Conservation (phyloP, 768 basidiomycete genomes). For the Sarcomyxa edulis region DNA sequence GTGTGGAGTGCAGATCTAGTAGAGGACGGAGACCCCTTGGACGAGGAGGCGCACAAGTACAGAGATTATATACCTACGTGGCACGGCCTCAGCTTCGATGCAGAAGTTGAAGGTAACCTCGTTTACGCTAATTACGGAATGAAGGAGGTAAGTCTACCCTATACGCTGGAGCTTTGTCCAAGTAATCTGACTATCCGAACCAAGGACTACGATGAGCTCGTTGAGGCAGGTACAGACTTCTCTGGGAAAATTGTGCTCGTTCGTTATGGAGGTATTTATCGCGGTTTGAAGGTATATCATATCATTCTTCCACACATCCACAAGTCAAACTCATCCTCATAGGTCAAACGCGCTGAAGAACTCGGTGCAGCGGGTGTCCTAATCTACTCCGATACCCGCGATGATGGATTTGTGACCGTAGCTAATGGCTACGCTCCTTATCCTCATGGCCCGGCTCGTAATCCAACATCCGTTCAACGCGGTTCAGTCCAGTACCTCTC, state of each 20-base stretch:
- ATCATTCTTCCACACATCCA: conserved; percentile 10
- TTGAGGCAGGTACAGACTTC: conserved; percentile 60
- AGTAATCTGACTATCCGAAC: not conserved
- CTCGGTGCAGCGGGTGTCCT: conserved; percentile 73
- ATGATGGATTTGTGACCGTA: conserved; percentile 75
- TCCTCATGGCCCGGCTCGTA: conserved; percentile 85
- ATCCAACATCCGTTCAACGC: conserved; percentile 78
- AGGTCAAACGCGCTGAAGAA: conserved; percentile 83
- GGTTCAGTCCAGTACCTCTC: conserved; percentile 76
- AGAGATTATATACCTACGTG: conserved; percentile 70
- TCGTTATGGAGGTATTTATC: conserved; percentile 73
- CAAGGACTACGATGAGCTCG: conserved; percentile 49
- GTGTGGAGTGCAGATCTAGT: conserved; percentile 70
- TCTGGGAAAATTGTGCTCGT: conserved; percentile 74
- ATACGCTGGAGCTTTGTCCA: not conserved
- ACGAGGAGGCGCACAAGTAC: conserved; percentile 67
- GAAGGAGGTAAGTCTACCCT: conserved; percentile 38
- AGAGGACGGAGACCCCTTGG: conserved; percentile 65
- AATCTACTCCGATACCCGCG: conserved; percentile 83
- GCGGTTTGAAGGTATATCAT: conserved; percentile 74
- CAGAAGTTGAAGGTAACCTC: conserved; percentile 63
- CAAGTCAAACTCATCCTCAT: conserved; percentile 1
- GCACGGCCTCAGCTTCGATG: conserved; percentile 79
- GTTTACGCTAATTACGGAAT: conserved; percentile 81
- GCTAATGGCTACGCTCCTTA: conserved; percentile 75